Evolutionary conservation across 83 land plant genomes (phyloP), one percentile per base, ranked within the genome.

Genomic region (Larix sibirica): DNA sequence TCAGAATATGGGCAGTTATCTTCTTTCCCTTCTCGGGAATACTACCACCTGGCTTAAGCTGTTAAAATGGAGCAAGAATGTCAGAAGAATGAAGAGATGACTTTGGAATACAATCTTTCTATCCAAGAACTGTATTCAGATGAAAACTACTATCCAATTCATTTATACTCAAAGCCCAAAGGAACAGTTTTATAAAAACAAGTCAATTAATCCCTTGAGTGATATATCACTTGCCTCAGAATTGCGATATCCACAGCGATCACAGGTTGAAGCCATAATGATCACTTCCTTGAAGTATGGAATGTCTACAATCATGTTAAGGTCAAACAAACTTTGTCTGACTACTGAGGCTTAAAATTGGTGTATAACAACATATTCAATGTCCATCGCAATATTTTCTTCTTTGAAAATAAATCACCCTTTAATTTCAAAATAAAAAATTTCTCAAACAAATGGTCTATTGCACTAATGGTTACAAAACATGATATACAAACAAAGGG

Each of bases 281-380:
- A 98, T 94, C 40, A 98, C 99, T 91, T 98, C 97, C 87, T 92
- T 94, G 77, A 98, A 98, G 85, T 98, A 96, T 60, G 99, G 99
- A 70, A 98, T 98, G 62, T 93, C 99, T 97, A 76, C 6, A 62
- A 10, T 28, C 13, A 18, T 31, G 84, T 89, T 85, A 86, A 85
- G 88, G 33, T 75, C 62, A 79, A 73, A 76, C 78, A 86, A 61
- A 14, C 20, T 73, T 42, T 50, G 56, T 50, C 56, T 50, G 56
- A 50, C 56, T 3, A 50, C 13, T 24, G 14, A 73, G 21, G 18
- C 26, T 42, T 73, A 21, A 44, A 21, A 42, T 42, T 6, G 24
- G 38, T 9, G 16, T 40, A 9, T 23, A 73, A 21, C 77, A 40
- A 47, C 24, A 44, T 50, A 73, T 8, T 73, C 56, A 0, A 8